Evolutionary conservation across 768 basidiomycete species (phyloP).

Genomic region (Tricholoma hemisulphureum): DNA sequence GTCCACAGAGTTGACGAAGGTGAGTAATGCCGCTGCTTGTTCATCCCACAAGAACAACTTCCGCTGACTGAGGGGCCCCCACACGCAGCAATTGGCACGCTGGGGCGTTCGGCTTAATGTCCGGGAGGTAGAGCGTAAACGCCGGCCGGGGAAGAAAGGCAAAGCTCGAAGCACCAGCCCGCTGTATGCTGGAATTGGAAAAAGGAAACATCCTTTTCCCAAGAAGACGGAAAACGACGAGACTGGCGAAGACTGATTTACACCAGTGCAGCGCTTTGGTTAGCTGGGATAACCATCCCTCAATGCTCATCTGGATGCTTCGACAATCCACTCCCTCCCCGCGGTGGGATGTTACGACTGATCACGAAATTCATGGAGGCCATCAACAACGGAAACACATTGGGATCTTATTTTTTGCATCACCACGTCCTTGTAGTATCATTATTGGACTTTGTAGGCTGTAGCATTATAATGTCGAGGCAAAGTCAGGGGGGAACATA

Average conservation of each 20-base stretch:
- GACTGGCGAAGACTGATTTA: conserved; percentile 9
- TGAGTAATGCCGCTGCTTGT: conserved; percentile 20
- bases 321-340: neutral
- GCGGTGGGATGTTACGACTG: neutral
- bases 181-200: neutral
- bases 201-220: conserved; percentile 10
- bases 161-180: conserved; percentile 22
- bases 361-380: neutral
- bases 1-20: conserved; percentile 69
- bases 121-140: conserved; percentile 56
- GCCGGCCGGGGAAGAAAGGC: conserved; percentile 36
- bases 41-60: neutral
- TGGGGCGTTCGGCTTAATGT: conserved; percentile 61
- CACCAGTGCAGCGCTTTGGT: neutral
- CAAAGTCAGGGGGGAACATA: neutral
- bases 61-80: neutral
- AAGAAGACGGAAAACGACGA: conserved; percentile 1
- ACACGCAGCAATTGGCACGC: conserved; percentile 45
- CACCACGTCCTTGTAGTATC: neutral
- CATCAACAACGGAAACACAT: neutral
- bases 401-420: neutral
- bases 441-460: neutral
- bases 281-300: neutral
- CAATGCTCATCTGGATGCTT: neutral
- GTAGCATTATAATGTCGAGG: neutral